These are phyloP conservation scores for Pleurotus cornucopiae DNA, from an alignment of 768 basidiomycete genomes.

Conservation along the genomic window DNA sequence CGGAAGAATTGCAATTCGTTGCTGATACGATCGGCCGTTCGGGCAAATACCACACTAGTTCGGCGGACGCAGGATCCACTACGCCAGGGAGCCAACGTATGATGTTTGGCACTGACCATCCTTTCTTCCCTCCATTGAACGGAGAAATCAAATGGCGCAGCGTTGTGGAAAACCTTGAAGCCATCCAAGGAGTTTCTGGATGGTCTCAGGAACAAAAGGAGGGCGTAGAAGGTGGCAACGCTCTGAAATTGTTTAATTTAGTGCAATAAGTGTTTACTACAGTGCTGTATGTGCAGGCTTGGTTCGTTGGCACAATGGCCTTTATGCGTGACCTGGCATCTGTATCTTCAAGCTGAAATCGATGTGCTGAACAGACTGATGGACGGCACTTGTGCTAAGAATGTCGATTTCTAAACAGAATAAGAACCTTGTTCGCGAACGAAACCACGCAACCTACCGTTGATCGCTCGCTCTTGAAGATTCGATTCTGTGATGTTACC, in stretches of 20 bases:
- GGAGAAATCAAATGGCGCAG: constrained; percentile 74
- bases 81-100: constrained; percentile 53
- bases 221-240: constrained; percentile 70
- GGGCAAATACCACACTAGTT: constrained; percentile 35
- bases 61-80: constrained; percentile 29
- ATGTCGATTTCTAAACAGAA: constrained; percentile 80
- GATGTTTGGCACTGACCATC: constrained; percentile 86
- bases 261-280: constrained; percentile 14
- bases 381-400: constrained; percentile 84
- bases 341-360: constrained; percentile 98
- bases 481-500: constrained; percentile 93
- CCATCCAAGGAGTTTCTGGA: constrained; percentile 62
- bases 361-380: constrained; percentile 90
- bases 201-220: constrained; percentile 59
- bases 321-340: constrained; percentile 35
- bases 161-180: constrained; percentile 81
- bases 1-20: constrained; percentile 80
- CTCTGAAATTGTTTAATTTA: constrained; percentile 64
- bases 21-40: constrained; percentile 67
- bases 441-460: constrained; percentile 48
- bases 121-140: constrained; percentile 83
- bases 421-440: not conserved
- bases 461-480: constrained; percentile 72
- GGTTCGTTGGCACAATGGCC: constrained; percentile 4
- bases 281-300: not conserved